Evolutionary conservation across 192 early-diverging fungal genomes (phyloP).

Genomic region (Allomyces arbusculus): DNA sequence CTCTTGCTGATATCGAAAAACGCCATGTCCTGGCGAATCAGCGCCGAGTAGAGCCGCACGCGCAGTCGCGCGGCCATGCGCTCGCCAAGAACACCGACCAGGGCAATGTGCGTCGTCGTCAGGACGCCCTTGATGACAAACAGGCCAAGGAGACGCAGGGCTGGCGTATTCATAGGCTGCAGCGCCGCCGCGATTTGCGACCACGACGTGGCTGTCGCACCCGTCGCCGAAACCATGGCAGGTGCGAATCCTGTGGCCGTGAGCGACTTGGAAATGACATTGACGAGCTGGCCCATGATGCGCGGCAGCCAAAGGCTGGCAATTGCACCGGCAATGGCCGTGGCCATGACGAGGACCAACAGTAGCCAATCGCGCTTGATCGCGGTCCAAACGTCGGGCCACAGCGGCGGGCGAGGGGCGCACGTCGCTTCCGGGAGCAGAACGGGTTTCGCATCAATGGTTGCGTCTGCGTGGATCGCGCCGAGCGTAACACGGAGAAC

Average conservation of each 20-base stretch:
- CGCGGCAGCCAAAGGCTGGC: not conserved
- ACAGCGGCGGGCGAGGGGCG: too few species aligned
- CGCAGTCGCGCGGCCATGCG: slow-evolving; percentile 30
- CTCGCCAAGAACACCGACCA: slow-evolving; percentile 38
- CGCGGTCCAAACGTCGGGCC: too few species aligned
- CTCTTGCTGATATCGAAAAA: slow-evolving; percentile 36
- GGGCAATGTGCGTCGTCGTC: slow-evolving; percentile 37
- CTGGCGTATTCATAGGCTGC: slow-evolving; percentile 17
- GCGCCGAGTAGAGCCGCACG: slow-evolving; percentile 19
- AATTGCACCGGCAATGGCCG: not conserved
- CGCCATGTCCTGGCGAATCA: slow-evolving; percentile 35
- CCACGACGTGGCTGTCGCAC: not conserved
- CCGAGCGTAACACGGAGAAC: too few species aligned
- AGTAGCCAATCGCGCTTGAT: not conserved
- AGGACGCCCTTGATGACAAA: slow-evolving; percentile 32
- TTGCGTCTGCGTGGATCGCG: too few species aligned
- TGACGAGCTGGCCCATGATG: not conserved
- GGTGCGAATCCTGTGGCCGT: not conserved
- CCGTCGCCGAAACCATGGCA: not conserved
- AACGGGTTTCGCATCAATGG: too few species aligned
- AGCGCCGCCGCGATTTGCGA: slow-evolving; percentile 1
- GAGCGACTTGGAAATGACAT: not conserved
- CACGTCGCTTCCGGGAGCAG: too few species aligned
- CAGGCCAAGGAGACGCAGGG: slow-evolving; percentile 27
- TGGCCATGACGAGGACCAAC: not conserved